Evolutionary conservation across 2,329 filamentous ascomycete species (phyloP), one percentile per base, ranked within the genome.

Genomic region (Mycogone perniciosa): DNA sequence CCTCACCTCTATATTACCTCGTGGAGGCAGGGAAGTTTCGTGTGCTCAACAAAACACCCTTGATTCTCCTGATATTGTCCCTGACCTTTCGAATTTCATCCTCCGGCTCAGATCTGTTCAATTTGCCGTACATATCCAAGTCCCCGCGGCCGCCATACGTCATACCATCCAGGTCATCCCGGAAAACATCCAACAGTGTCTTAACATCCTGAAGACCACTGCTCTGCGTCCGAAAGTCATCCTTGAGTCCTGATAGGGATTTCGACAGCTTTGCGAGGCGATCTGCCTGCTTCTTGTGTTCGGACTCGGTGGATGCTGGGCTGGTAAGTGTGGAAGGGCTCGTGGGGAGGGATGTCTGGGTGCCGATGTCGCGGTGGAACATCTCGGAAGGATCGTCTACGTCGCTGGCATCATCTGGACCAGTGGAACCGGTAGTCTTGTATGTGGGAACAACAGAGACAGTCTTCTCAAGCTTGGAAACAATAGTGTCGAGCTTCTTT

Each of bases 301-400:
- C 39, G 44, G 66, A 55, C 60, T 70, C 60, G 2, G 31, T 39
- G 20, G 43, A 20, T 20, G 20, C 35, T 2, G 51, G 48, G 30
- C 50, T 49, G 6, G 50, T 46, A 44, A 51, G 33, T 9, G 47
- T 43, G 20, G 57, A 48, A 7, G 59, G 53, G 10, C 54, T 53
- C 1, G 57, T 46, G 46, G 64, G 59, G 42, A 62, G 60, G 26
- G 81, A 83, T 0, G 88, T 93, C 67, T 93, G 88, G 1, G 88
- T 87, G 56, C 86, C 87, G 53, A 89, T 79, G 62, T 93, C 88
- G 42, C 87, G 81, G 66, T 91, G 87, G 68, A 89, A 93, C 55
- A 91, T 79, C 66, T 92, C 88, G 1, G 85, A 83, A 1, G 88
- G 88, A 59, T 85, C 82, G 54, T 79, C 78, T 52, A 71, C 74